These are phyloP conservation scores for Neurospora intermedia DNA, from an alignment of 495 filamentous ascomycete species.

Conservation along the genomic window DNA sequence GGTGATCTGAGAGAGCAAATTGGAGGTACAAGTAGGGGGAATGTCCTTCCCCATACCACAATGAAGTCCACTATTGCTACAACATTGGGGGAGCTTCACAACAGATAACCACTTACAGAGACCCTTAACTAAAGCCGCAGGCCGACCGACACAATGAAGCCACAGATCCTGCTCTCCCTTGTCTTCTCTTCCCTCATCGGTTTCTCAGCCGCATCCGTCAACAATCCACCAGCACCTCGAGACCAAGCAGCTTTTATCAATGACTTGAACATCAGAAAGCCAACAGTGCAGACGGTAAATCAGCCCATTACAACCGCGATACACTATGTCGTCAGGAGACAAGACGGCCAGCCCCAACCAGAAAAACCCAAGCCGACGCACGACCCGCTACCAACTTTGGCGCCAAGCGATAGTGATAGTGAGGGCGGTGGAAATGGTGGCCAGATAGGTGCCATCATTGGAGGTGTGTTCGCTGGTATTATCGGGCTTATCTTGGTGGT, in stretches of 20 bases:
- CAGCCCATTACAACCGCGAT: too few species aligned
- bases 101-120: too few species aligned
- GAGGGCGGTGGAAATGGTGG: neutral
- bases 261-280: neutral
- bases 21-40: neutral
- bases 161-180: neutral
- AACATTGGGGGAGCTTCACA: too few species aligned
- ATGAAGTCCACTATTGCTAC: neutral
- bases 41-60: neutral
- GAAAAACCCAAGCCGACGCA: neutral
- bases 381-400: neutral
- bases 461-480: neutral
- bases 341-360: neutral
- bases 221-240: neutral
- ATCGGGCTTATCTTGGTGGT: fast-evolving
- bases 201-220: neutral
- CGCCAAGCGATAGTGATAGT: neutral
- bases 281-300: neutral
- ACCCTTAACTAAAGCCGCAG: neutral
- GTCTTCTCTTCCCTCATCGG: fast-evolving
- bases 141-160: neutral
- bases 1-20: neutral
- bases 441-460: neutral
- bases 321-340: neutral
- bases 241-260: neutral